Base-by-base conservation (phyloP, 2,329 filamentous ascomycete genomes). In the Verruconis gallopava region DNA sequence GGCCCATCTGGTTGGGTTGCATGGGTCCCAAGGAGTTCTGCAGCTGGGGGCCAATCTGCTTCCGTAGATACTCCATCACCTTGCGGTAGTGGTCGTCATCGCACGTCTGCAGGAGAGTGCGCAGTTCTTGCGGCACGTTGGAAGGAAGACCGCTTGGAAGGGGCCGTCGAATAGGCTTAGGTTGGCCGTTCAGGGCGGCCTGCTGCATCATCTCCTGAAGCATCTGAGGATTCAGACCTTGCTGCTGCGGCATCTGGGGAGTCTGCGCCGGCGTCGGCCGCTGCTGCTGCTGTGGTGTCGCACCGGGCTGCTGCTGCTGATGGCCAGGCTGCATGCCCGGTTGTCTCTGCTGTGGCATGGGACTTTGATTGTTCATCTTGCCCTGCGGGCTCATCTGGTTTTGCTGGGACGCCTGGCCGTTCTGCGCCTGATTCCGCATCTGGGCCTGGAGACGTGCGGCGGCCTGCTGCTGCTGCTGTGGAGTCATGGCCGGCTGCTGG, bases 381-480 rank as follows among this genome's bases (percentile, higher is more conserved):
- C 6, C n/a, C n/a, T 30, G 25, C 25, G 25, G 25, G 6, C 9
- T 30, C 25, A 30, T 30, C n/a, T 30, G 25, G 25, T n/a, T n/a
- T 30, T 9, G 9, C n/a, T 30, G 25, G n/a, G 6, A 9, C n/a
- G 25, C 25, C 25, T 30, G 25, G 25, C 25, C 25, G n/a, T 30
- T 30, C 25, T 30, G 25, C 6, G 25, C 25, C n/a, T 30, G 25
- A n/a, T 30, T 30, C 9, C 25, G 25, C 25, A 30, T 30, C n/a
- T 30, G 25, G n/a, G 25, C 25, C n/a, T 30, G 25, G 25, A 30
- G 25, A 9, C 25, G 25, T 9, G 25, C 25, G n/a, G 25, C 25
- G 6, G 25, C 25, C 22, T 55, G 51, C 37, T 51, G 44, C 17
- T 52, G 51, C 37, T 51, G 44, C 17, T 52, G 51, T n/a, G n/a